A percentile compares a stretch with the other conserved stretches of the same genome.
Conservation (phyloP, 805 yeast genomes). For the Yarrowia sp. region DNA sequence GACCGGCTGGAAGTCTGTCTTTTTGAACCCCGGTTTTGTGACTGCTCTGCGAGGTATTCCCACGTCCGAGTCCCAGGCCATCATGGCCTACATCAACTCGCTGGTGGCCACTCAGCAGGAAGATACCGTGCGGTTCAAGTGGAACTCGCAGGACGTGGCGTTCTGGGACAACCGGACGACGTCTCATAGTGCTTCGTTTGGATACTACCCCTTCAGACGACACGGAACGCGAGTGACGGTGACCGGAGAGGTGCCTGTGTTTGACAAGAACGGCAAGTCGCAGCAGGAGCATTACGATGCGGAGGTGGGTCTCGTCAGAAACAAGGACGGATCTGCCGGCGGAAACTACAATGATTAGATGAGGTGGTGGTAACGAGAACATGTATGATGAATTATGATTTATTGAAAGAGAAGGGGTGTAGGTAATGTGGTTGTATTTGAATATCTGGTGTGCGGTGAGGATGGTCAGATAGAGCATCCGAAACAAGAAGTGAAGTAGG, state of each 20-base stretch:
- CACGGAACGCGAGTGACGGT: conserved; percentile 79
- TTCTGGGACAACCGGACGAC: conserved; percentile 63
- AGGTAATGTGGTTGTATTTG: no score
- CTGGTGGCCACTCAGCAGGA: conserved; percentile 58
- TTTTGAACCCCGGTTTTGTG: conserved; percentile 56
- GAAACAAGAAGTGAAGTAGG: no score
- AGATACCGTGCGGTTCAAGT: conserved; percentile 59
- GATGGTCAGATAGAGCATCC: no score
- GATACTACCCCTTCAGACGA: conserved; percentile 64
- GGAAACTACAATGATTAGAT: conserved; percentile 48
- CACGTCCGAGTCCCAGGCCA: conserved; percentile 66
- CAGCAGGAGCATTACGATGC: conserved; percentile 45
- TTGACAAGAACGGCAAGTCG: conserved; percentile 44
- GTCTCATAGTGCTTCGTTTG: conserved; percentile 59
- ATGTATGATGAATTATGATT: conserved; percentile 14
- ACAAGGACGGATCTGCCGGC: conserved; percentile 47
- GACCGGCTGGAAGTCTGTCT: conserved; percentile 57
- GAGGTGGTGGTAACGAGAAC: not conserved
- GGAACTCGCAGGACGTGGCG: conserved; percentile 61
- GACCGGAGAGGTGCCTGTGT: conserved; percentile 74
- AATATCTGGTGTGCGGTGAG: no score
- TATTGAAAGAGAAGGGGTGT: not conserved
- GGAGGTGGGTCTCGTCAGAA: conserved; percentile 44
- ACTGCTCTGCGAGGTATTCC: conserved; percentile 71
- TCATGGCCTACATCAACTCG: conserved; percentile 60